Evolutionary conservation across 2,329 filamentous ascomycete genomes (phyloP).

Genomic region (Botrytis medusae): DNA sequence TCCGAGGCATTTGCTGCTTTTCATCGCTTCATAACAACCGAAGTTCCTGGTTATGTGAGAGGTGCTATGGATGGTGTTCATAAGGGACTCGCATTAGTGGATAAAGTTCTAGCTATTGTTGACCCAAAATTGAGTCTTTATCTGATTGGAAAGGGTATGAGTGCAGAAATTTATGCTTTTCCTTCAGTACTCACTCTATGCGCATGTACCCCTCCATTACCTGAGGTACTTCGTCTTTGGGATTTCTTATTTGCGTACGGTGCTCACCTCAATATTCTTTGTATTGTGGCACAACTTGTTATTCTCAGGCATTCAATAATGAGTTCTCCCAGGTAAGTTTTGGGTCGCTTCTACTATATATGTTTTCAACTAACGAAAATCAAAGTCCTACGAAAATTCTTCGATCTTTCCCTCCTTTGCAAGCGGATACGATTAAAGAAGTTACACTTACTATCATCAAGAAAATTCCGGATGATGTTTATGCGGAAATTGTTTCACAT

Average conservation of each 20-base stretch:
- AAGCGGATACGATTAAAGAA: conserved; percentile 80
- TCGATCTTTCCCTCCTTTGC: conserved; percentile 80
- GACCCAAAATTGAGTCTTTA: conserved; percentile 85
- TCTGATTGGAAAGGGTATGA: conserved; percentile 80
- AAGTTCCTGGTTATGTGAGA: conserved; percentile 90
- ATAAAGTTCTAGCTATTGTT: conserved; percentile 87
- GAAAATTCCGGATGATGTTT: conserved; percentile 88
- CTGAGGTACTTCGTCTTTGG: conserved; percentile 91
- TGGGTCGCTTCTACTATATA: conserved; percentile 11
- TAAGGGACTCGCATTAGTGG: conserved; percentile 83
- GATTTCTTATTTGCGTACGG: conserved; percentile 97
- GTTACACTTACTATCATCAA: conserved; percentile 83
- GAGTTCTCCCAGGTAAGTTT: conserved; percentile 72
- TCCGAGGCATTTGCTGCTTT: conserved; percentile 93
- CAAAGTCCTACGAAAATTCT: conserved; percentile 85
- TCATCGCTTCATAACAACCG: conserved; percentile 78
- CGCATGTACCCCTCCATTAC: conserved; percentile 91
- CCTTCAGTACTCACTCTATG: conserved; percentile 92
- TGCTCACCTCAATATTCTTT: conserved; percentile 89
- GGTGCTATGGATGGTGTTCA: conserved; percentile 98
- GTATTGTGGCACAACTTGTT: conserved; percentile 92
- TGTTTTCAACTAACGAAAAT: conserved; percentile 6
- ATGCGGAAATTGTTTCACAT: conserved; percentile 84
- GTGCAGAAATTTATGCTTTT: conserved; percentile 94
- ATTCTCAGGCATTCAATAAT: conserved; percentile 83